Evolutionary conservation across 2,329 filamentous ascomycete genomes (phyloP), one percentile per base, ranked within the genome.

Genomic region (Lachnellula subtilissima): DNA sequence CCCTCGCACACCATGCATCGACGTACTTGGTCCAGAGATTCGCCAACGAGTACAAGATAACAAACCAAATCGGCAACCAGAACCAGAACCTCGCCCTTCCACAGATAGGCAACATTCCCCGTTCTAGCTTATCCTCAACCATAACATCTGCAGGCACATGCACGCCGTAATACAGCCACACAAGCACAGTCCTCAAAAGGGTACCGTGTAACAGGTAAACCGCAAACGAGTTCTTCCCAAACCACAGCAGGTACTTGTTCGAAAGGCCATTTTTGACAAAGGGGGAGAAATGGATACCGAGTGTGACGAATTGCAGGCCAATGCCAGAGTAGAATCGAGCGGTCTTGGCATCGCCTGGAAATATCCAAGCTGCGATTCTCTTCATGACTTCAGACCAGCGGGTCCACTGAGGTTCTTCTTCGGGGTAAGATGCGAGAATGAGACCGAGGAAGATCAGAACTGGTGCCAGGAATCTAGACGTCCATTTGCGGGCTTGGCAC

Each of bases 171-270:
- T 84, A 71, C 73, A 86, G 76, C 80, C 82, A 86, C 25, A 80
- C 78, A 14, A 86, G 73, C 7, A 85, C 68, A 23, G 78, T 80
- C 55, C 83, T 79, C 62, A 86, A 77, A 32, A 86, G 73, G 0
- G 79, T 78, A 43, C 83, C 84, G 69, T 87, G 84, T 19, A 86
- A 71, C 6, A 87, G 75, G 64, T 86, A 86, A 14, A 87, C 80
- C 1, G 83, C 82, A 64, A 86, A 86, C 46, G 80, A 83, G 70
- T 85, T 79, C 64, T 80, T 81, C 46, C 84, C 84, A 12, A 86
- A 76, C 77, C 82, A 86, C 46, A 83, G 75, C 45, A 86, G 77
- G 53, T 77, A 75, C 35, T 76, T 76, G 56, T 77, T 78, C 4
- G 80, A 80, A 2, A 86, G 75, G 0, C 79, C 61, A 50, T 75